Base-by-base conservation (phyloP, 2,329 filamentous ascomycete genomes). In the Xylaria arbuscula region DNA sequence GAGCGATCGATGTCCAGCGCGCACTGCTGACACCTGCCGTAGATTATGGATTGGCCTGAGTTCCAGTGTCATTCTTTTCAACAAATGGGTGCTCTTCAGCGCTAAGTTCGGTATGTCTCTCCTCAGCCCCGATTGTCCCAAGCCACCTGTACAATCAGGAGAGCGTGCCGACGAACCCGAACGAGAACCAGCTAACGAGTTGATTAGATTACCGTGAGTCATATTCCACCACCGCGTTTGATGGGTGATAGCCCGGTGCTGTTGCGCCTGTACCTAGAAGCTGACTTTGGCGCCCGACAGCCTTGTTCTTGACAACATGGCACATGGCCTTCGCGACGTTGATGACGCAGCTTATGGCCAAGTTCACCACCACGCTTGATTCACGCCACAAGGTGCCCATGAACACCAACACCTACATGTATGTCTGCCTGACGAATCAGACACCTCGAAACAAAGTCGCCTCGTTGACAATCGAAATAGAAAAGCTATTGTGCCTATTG, bases 61-160 rank as follows among this genome's bases (percentile, higher is more conserved):
- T 76, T 95, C 93, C 72, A 86, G 88, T 76, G 93, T 95, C 72
- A 97, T 97, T 79, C 84, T 97, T 71, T 97, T 97, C 87, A 97
- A 97, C 87, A 97, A 97, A 84, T 95, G 92, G 88, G 89, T 97
- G 63, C 86, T 97, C 67, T 89, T 93, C 78, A 90, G 87, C 68
- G 87, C 88, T 76, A 86, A 90, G 68, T 95, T 95, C 81, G 86
- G 91, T 93, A 84, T 85, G 90, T 85, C 71, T 67, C 72, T 61
- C 22, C 22, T 17, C 19, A 45, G 45, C 38, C 28, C 28, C 32
- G 28, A 15, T 28, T 4, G 38, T 28, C 5, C 19, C 19, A 53
- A 36, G 19, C 47, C 64, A 48, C 48, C 32, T 65, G 38, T 66
- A 51, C 56, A 45, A 50, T 62, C 28, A 55, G 34, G n/a, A 40